Base-by-base conservation (phyloP, 2,329 filamentous ascomycete genomes). In the Ophiocordyceps robertsii region DNA sequence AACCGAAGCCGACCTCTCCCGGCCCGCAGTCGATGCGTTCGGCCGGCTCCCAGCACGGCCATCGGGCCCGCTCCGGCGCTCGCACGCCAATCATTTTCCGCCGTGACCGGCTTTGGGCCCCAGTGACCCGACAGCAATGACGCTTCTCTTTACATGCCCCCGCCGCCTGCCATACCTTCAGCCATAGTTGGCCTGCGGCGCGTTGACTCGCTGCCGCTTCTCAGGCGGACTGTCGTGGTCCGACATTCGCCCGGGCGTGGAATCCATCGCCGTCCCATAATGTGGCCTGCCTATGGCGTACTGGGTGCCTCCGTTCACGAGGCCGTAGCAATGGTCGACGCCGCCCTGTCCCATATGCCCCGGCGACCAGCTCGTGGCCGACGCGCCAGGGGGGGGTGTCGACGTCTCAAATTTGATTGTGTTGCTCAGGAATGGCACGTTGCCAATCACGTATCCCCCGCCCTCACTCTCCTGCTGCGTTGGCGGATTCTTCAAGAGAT, bases 401-500 rank as follows among this genome's bases (percentile, higher is more conserved):
- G 72, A 71, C 3, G 71, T 69, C 40, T 73, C 69, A 45, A 75
- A 75, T 51, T 77, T 77, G 43, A 63, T 47, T 46, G 41, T 52
- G 29, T 49, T 56, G 29, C 57, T 60, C 46, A 64, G 56, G 46
- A 58, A 61, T 6, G 57, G 51, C n/a, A 55, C 53, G 24, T 56
- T 58, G 14, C 55, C 51, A 29, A 59, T 54, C 38, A 58, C 54
- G 45, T 56, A 65, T 16, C 56, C 58, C 5, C 56, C 51, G 30
- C 51, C 54, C 12, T 53, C 49, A 19, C 60, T 57, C 6, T 62
- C 61, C 37, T 65, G 61, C 17, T 73, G 69, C 1, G 57, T 55
- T 3, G 69, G 65, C 4, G 73, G 72, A 44, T 77, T 75, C 56
- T 86, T 87, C 56, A 93, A 80, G 46, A 95, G 71, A 57, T 88